Conservation (phyloP, 129 eudicot species). For the Dittrichia graveolens region DNA sequence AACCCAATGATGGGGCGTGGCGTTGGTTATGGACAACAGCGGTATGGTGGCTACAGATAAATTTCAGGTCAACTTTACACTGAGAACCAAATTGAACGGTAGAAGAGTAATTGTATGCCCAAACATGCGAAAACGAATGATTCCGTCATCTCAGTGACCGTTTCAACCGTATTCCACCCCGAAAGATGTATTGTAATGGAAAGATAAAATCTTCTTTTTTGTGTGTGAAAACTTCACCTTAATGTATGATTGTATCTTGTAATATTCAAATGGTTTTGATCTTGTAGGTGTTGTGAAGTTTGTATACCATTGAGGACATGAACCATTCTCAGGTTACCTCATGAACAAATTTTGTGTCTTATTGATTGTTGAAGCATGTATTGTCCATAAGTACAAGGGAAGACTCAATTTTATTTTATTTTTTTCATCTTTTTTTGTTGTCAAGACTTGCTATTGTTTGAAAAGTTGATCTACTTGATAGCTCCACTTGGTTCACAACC, state of each 20-base stretch:
- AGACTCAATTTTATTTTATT: not conserved
- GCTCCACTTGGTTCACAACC: no score
- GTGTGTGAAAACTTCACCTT: constrained; percentile 15
- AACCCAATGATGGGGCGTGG: constrained; percentile 83
- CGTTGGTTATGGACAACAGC: constrained; percentile 77
- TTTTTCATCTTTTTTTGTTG: not conserved
- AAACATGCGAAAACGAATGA: constrained; percentile 3
- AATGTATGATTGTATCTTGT: constrained; percentile 42
- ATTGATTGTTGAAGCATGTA: constrained; percentile 29
- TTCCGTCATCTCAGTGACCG: not conserved
- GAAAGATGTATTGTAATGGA: constrained; percentile 21
- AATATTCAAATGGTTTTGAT: constrained; percentile 26
- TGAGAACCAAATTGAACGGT: constrained; percentile 13
- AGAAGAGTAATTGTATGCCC: constrained; percentile 10
- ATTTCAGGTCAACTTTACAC: constrained; percentile 9
- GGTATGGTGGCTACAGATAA: constrained; percentile 72
- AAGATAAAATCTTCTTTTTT: constrained; percentile 16
- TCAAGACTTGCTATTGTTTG: not conserved
- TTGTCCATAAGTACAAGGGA: constrained; percentile 11
- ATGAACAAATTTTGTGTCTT: constrained; percentile 33
- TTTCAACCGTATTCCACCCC: not conserved
- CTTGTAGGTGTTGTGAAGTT: constrained; percentile 38
- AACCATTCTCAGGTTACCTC: constrained; percentile 49
- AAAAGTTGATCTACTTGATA: no score
- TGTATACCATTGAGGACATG: constrained; percentile 46